Evolutionary conservation across 2,329 filamentous ascomycete genomes (phyloP), one percentile per base, ranked within the genome.

Genomic region (Penicillium sp.): DNA sequence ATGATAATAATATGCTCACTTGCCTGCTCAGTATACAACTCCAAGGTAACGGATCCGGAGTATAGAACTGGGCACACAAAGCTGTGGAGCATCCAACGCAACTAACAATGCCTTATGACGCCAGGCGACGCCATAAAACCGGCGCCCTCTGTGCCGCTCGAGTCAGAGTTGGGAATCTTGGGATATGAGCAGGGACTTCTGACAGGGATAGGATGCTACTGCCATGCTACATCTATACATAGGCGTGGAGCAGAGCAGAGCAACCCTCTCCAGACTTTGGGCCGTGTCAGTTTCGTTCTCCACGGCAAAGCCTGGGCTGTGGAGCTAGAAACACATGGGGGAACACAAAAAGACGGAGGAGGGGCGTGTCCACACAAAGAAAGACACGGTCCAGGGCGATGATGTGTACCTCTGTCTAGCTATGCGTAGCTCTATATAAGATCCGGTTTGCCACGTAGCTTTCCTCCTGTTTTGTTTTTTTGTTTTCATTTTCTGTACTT

Each of bases 41-140:
- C n/a, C n/a, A n/a, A n/a, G n/a, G n/a, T n/a, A n/a, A n/a, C n/a
- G n/a, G n/a, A n/a, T n/a, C n/a, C n/a, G n/a, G n/a, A n/a, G n/a
- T n/a, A n/a, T n/a, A 28, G 26, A 38, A 14, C 33, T 38, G 16
- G 33, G 12, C 16, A 38, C 5, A 38, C 5, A 38, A 38, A 14
- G 9, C 26, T 38, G 48, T 46, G 40, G 40, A 52, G 33, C 16
- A 45, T 20, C 20, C 20, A 9, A 47, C 20, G 40, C 21, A 14
- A 38, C 55, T 49, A 53, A 21, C 28, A n/a, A 57, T 57, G 55
- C 18, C 28, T 6, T 47, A 53, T 57, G 55, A 57, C 55, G 49
- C 55, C 55, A 52, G 50, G 11, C 16, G 21, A 26, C 20, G 35
- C 35, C 12, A 21, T 21, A 43, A 49, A 26, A n/a, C 5, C 16